Percentiles rank a stretch among this genome's conserved stretches.
phyloP scores from a whole-genome alignment of 257 asterid genomes.

The Apocynum venetum region DNA sequence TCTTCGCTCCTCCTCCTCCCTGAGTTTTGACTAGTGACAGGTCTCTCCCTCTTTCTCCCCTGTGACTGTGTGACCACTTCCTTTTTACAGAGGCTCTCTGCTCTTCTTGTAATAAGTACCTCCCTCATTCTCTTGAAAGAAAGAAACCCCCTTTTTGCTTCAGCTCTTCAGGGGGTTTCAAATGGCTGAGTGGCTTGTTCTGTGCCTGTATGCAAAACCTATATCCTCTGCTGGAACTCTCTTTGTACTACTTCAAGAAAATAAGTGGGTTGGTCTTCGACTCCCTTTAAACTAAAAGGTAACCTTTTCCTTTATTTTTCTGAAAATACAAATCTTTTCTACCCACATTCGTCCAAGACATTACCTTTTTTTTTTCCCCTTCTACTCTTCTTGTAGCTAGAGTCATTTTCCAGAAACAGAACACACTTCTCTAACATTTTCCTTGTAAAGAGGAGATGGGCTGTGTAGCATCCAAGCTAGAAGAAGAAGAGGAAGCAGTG shows the following conservation, averaged over 20 bases:
- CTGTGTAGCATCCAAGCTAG: slow-evolving; percentile 73
- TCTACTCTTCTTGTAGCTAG: slow-evolving; percentile 17
- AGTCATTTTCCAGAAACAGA: slow-evolving; percentile 17
- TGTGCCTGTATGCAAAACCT: slow-evolving; percentile 23
- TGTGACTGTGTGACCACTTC: slow-evolving; percentile 16
- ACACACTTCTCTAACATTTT: not conserved
- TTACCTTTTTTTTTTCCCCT: slow-evolving; percentile 20
- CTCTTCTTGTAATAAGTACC: not conserved
- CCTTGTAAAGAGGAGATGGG: slow-evolving; percentile 46
- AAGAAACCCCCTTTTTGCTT: slow-evolving; percentile 12
- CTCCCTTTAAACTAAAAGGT: slow-evolving; percentile 14
- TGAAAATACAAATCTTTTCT: slow-evolving; percentile 25
- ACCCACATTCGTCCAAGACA: slow-evolving; percentile 38
- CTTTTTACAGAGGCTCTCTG: slow-evolving; percentile 19
- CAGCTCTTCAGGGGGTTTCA: slow-evolving; percentile 5
- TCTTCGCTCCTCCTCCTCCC: not conserved
- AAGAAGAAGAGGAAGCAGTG: slow-evolving; percentile 76
- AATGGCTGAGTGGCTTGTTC: slow-evolving; percentile 25
- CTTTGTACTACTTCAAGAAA: slow-evolving; percentile 23
- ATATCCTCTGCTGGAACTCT: slow-evolving; percentile 22
- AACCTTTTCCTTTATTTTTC: slow-evolving; percentile 10
- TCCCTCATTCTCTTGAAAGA: not conserved
- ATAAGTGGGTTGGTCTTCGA: slow-evolving; percentile 23
- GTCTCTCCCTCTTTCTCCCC: slow-evolving; percentile 18
- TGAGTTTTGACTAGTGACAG: slow-evolving; percentile 15